Base-by-base conservation (phyloP, 805 yeast genomes). In the Wickerhamomyces sydowiorum region DNA sequence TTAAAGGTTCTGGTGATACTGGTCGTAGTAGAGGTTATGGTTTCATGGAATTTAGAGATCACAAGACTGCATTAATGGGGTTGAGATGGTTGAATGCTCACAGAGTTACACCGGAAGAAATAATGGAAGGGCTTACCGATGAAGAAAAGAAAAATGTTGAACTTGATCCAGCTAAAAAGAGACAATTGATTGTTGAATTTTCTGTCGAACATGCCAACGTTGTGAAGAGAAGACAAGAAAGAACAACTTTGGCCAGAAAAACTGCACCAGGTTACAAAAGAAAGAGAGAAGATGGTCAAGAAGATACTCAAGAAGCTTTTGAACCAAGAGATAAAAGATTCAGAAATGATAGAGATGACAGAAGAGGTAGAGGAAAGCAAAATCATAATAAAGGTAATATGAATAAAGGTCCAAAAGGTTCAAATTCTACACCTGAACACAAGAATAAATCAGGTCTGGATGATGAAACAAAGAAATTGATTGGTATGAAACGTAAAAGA, bases 11-110 rank as follows among this genome's bases (percentile, higher is more conserved):
- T 8, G 95, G 95, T 18, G 83, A 82, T 21, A 65, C 73, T 23
- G 99, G 99, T 43, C 76, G 99, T 64, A 82, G 93, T 57, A 82
- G 97, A 70, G 99, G 99, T 46, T 93, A 91, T 57, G 99, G 99
- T 49, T 91, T 93, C 72, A 65, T 93, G 36, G 98, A 93, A 65
- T 89, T 74, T 63, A 80, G 89, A 64, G 96, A 90, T 63, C 99
- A 93, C 63, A 85, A 84, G 63, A 62, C 82, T 48, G 98, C 99
- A 1, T 73, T 93, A 51, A 90, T 89, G 97, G 97, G 95, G 2
- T 75, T 93, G 43, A 80, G 99, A 70, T 93, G 96, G 96, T 73
- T 93, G 61, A 93, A 93, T 62, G 96, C 96, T 7, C 96, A 91
- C 59, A 82, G 78, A 56, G 96, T 93, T 7, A 67, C 86, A 0